A percentile compares a stretch with the other conserved stretches of the same genome.
Conservation (phyloP, 768 basidiomycete genomes). For the Hysterangium stoloniferum region DNA sequence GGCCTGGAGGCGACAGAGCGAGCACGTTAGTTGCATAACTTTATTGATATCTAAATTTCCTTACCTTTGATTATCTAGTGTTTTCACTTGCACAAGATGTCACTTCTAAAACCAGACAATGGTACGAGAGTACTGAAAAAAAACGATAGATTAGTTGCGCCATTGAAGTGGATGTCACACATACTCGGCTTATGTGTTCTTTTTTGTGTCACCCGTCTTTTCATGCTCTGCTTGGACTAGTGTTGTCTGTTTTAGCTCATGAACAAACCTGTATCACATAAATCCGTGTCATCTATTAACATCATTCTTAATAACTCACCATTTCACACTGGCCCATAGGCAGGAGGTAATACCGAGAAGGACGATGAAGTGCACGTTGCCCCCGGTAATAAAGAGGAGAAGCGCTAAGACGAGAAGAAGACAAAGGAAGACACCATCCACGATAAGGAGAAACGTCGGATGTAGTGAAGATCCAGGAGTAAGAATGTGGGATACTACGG, state of each 20-base stretch:
- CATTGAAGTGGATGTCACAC: background rate
- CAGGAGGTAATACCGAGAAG: slow-evolving; percentile 58
- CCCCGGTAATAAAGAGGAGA: slow-evolving; percentile 52
- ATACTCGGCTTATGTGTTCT: background rate
- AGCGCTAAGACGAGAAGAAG: slow-evolving; percentile 53
- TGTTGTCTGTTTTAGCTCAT: slow-evolving; percentile 44
- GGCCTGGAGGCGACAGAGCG: slow-evolving; percentile 90
- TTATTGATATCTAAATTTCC: slow-evolving; percentile 6
- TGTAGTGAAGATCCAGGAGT: slow-evolving; percentile 72
- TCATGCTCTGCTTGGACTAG: background rate
- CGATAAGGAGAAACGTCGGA: slow-evolving; percentile 54
- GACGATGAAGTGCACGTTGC: slow-evolving; percentile 59
- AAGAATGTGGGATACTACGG: slow-evolving; percentile 43
- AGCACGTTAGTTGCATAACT: slow-evolving; percentile 54
- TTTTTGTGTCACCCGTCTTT: background rate
- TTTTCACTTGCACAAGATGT: slow-evolving; percentile 83
- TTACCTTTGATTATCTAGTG: slow-evolving; percentile 38
- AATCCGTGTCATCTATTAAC: slow-evolving; percentile 5
- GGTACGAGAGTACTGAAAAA: slow-evolving; percentile 74
- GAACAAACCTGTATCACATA: slow-evolving; percentile 47
- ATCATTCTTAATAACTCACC: slow-evolving; percentile 36
- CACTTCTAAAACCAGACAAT: slow-evolving; percentile 63
- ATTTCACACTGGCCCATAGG: slow-evolving; percentile 77
- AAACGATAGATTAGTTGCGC: slow-evolving; percentile 16
- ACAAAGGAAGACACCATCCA: slow-evolving; percentile 52